Evolutionary conservation across 257 asterid species (phyloP).

Genomic region (Petunia axillaris): DNA sequence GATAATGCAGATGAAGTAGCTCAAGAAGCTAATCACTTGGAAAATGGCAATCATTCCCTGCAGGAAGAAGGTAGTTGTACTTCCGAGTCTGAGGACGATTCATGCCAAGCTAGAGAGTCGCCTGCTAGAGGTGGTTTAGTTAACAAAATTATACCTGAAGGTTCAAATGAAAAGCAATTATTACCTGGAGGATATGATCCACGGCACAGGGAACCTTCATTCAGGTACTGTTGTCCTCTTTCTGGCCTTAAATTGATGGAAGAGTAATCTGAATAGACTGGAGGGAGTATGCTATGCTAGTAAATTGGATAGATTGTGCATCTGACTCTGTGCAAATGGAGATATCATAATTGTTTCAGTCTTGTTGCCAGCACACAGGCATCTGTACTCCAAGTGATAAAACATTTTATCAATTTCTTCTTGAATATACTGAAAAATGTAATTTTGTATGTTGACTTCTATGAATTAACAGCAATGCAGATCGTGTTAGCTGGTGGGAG

Average conservation of each 20-base stretch:
- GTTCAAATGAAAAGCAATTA: slow-evolving; percentile 22
- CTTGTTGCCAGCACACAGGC: neutral
- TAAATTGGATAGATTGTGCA: no score
- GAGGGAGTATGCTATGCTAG: no score
- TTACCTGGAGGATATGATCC: slow-evolving; percentile 75
- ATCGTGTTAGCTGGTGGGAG: slow-evolving; percentile 95
- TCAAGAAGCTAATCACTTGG: slow-evolving; percentile 36
- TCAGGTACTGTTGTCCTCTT: slow-evolving; percentile 54
- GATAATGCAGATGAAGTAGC: slow-evolving; percentile 36
- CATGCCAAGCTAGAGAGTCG: slow-evolving; percentile 47
- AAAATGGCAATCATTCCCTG: slow-evolving; percentile 44
- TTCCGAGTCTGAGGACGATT: slow-evolving; percentile 54
- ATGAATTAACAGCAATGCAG: slow-evolving; percentile 74
- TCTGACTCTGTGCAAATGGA: no score
- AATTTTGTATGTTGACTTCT: neutral
- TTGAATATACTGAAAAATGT: neutral
- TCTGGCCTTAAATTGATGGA: neutral
- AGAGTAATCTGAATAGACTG: neutral
- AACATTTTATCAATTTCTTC: neutral
- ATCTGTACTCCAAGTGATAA: neutral
- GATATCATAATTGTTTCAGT: no score
- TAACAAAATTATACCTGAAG: slow-evolving; percentile 34
- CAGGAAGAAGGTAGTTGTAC: slow-evolving; percentile 47
- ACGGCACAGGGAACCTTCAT: slow-evolving; percentile 81
- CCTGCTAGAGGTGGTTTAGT: slow-evolving; percentile 42